phyloP scores from a whole-genome alignment of 2,329 filamentous ascomycete species.

The Alternaria atra region DNA sequence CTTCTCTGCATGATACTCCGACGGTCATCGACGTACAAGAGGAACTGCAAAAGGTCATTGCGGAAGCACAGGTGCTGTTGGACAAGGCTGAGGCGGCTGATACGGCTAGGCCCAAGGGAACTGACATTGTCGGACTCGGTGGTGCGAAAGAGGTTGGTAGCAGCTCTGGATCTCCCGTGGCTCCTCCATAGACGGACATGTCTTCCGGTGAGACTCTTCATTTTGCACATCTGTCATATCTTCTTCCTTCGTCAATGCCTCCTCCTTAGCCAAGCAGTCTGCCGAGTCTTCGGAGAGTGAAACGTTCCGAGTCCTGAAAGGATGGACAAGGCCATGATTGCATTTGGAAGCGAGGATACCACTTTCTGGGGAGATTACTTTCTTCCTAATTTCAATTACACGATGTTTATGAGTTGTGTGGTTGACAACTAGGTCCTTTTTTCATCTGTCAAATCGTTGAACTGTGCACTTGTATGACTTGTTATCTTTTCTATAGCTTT shows the following conservation, averaged over 20 bases:
- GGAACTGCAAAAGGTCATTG: conserved; percentile 8
- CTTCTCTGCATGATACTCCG: conserved; percentile 5
- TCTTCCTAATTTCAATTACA: conserved; percentile 25
- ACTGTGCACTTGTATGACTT: not conserved
- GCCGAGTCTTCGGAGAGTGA: conserved; percentile 56
- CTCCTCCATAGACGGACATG: no score
- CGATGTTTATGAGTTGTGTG: conserved; percentile 25
- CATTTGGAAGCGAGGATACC: conserved; percentile 49
- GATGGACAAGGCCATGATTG: conserved; percentile 28
- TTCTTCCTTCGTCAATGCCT: not conserved
- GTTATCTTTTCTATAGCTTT: no score
- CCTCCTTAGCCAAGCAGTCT: not conserved
- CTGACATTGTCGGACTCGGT: not conserved
- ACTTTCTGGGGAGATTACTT: conserved; percentile 28
- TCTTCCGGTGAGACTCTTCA: not conserved
- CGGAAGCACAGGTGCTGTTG: conserved; percentile 13
- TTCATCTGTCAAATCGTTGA: not conserved
- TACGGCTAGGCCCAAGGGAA: not conserved
- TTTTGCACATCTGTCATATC: not conserved
- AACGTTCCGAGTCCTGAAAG: conserved; percentile 35
- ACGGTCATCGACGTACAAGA: not conserved
- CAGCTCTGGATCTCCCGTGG: no score
- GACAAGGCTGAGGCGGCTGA: conserved; percentile 1
- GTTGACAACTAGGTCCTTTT: conserved; percentile 8
- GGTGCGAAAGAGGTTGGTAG: not conserved